Base-by-base conservation (phyloP, 169 alveolate genomes). In the Toxoplasma gondii region DNA sequence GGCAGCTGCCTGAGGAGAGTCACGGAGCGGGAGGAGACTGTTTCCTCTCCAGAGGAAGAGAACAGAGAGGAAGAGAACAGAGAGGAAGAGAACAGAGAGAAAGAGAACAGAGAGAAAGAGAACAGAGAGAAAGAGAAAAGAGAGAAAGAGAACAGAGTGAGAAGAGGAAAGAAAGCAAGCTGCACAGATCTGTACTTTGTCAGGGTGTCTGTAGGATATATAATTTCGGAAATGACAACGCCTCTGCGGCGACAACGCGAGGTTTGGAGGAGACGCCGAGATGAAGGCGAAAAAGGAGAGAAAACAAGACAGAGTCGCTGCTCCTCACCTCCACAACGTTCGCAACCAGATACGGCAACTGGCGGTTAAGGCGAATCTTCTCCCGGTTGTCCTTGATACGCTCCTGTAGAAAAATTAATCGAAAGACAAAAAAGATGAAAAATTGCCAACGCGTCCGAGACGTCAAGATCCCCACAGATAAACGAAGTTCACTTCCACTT, bases 291-390 rank as follows among this genome's bases (percentile, higher is more conserved):
- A 31, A 78, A 31, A 1, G 39, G 86, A 9, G 43, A 78, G 43
- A 31, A 78, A 38, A 78, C 39, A 38, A 31, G n/a, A 78, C 39
- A 4, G 86, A 38, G 49, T 78, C 27, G 44, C n/a, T 19, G 86
- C 96, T 97, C 27, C 98, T 93, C 53, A 99, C 98, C 96, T 99
- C 99, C 0, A 99, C 99, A 22, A 99, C 99, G 95, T 99, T 99
- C 41, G 99, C 98, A 31, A 99, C 99, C 92, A 99, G 97, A 95
- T 99, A 99, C 0, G 99, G 99, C n/a, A 99, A 97, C 96, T 99
- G 99, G 80, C 98, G 98, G 94, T 98, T 98, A 82, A 99, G 96
- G 96, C 98, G 98, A 82, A 99, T 98, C 97, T 99, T 99, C 97
- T 98, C 99, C 81, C 97, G 91, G 88, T 96, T 96, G 78, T 96